Evolutionary conservation across 116 monocot species (phyloP).

Genomic region (Phalaenopsis hybrid): DNA sequence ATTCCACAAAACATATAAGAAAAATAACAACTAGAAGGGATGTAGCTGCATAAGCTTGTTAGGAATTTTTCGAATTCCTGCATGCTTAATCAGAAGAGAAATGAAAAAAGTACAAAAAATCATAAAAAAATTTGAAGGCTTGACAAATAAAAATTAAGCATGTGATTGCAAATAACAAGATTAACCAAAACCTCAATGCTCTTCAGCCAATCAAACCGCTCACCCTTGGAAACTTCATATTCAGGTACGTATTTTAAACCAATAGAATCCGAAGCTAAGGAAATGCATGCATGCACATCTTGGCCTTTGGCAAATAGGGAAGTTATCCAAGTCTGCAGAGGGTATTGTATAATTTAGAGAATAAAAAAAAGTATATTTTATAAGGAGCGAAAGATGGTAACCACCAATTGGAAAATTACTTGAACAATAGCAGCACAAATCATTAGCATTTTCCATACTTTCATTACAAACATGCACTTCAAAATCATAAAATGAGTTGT

Average conservation of each 20-base stretch:
- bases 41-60: not conserved
- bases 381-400: not conserved
- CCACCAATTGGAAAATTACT: not conserved
- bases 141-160: not conserved
- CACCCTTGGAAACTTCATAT: constrained; percentile 46
- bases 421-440: not conserved
- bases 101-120: not conserved
- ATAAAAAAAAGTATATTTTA: not conserved
- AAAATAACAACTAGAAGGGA: not conserved
- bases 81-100: not conserved
- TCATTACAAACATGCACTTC: not conserved
- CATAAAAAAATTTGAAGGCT: not conserved
- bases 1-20: not conserved
- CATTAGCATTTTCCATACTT: not conserved
- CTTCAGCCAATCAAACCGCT: constrained; percentile 60
- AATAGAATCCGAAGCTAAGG: constrained; percentile 49
- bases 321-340: constrained; percentile 58
- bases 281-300: constrained; percentile 47
- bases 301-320: constrained; percentile 56
- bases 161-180: not conserved
- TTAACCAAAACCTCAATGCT: constrained; percentile 69
- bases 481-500: not conserved
- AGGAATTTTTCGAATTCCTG: not conserved
- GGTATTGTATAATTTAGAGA: constrained; percentile 10
- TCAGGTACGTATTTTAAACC: constrained; percentile 44